Evolutionary conservation across 2,329 filamentous ascomycete species (phyloP).

Genomic region (Didymella glomerata): DNA sequence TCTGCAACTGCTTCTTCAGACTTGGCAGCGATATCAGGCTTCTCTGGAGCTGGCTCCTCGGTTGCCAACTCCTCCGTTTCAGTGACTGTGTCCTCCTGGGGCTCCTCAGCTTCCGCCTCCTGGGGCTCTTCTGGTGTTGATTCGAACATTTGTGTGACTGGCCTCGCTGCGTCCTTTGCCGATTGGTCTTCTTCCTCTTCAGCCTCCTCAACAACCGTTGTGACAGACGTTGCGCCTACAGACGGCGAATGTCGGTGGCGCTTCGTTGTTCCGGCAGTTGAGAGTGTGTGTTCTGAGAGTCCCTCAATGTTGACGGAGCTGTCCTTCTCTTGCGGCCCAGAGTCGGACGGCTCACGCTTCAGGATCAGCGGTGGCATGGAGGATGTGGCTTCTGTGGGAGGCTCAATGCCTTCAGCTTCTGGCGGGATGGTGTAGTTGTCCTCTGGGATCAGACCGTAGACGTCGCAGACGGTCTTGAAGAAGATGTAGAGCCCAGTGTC

Average conservation of each 20-base stretch:
- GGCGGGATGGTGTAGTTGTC: slow-evolving; percentile 96
- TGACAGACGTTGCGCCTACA: slow-evolving; percentile 74
- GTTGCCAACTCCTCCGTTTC: neutral
- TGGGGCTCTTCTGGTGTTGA: slow-evolving; percentile 21
- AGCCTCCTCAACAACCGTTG: slow-evolving; percentile 82
- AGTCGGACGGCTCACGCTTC: slow-evolving; percentile 47
- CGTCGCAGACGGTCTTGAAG: slow-evolving; percentile 96
- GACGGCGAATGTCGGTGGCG: slow-evolving; percentile 85
- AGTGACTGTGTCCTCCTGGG: slow-evolving; percentile 9
- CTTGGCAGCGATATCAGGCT: neutral
- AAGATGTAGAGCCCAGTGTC: slow-evolving; percentile 93
- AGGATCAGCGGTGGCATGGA: slow-evolving; percentile 44
- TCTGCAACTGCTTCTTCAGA: slow-evolving; percentile 19
- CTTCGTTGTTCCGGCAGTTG: slow-evolving; percentile 74
- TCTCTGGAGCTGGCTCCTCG: slow-evolving; percentile 1
- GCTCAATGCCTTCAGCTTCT: slow-evolving; percentile 81
- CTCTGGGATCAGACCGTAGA: slow-evolving; percentile 85
- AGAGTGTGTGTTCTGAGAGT: slow-evolving; percentile 57
- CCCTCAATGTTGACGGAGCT: slow-evolving; percentile 34
- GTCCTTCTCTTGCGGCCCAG: slow-evolving; percentile 32
- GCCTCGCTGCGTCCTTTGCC: slow-evolving; percentile 22
- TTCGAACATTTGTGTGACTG: slow-evolving; percentile 33
- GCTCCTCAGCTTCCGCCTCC: slow-evolving; percentile 5
- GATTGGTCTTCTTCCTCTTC: slow-evolving; percentile 69
- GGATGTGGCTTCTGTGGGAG: slow-evolving; percentile 55